Conservation (phyloP, 2,329 filamentous ascomycete species). For the Colletotrichum coccodes region DNA sequence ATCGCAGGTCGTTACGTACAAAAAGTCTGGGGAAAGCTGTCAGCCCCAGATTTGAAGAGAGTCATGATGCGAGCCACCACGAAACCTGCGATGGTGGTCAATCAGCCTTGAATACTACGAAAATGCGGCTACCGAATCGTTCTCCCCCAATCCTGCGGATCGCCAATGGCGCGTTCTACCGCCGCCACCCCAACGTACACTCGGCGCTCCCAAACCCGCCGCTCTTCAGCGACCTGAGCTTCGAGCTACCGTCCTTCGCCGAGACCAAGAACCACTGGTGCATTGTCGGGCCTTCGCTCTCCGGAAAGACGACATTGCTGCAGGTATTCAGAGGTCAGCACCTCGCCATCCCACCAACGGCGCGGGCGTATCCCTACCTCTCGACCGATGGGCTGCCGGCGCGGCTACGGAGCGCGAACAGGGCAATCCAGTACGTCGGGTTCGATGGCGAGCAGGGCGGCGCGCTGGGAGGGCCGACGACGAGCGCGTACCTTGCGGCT, state of each 20-base stretch:
- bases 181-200: constrained; percentile 69
- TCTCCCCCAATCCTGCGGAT: constrained; percentile 75
- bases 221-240: constrained; percentile 77
- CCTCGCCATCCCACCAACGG: constrained; percentile 78
- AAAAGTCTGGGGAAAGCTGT: constrained; percentile 30
- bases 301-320: constrained; percentile 85
- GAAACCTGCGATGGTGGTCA: not conserved
- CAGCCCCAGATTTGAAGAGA: not conserved
- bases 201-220: constrained; percentile 70
- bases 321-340: constrained; percentile 81
- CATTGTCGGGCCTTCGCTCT: constrained; percentile 81
- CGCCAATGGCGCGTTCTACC: constrained; percentile 84
- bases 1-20: constrained; percentile 26
- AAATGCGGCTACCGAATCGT: constrained; percentile 23
- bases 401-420: constrained; percentile 66
- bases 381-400: constrained; percentile 68
- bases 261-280: constrained; percentile 76
- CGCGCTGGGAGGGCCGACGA: constrained; percentile 61
- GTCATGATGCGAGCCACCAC: not conserved
- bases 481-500: constrained; percentile 87
- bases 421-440: constrained; percentile 88
- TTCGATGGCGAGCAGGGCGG: constrained; percentile 79
- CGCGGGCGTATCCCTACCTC: constrained; percentile 83
- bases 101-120: not conserved
- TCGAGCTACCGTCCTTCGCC: constrained; percentile 72